phyloP scores from a whole-genome alignment of 2,329 filamentous ascomycete species.

The Huntiella omanensis region DNA sequence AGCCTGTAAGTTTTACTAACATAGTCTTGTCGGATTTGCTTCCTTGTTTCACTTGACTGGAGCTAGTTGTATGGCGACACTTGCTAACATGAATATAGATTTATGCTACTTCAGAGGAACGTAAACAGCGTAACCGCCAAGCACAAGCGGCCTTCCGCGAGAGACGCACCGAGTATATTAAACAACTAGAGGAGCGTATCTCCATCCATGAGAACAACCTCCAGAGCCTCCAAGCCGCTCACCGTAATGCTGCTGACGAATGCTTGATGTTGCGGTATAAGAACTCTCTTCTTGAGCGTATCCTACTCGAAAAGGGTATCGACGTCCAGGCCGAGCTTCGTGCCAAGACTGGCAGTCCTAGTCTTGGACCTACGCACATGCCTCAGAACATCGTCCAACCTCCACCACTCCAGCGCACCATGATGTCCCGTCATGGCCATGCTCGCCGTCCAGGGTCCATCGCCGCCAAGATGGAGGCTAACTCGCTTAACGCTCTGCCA shows the following conservation, averaged over 20 bases:
- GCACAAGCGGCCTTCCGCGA: conserved; percentile 95
- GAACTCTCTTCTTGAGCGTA: conserved; percentile 87
- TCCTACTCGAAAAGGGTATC: conserved; percentile 92
- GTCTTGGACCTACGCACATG: conserved; percentile 50
- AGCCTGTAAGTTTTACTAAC: conserved; percentile 57
- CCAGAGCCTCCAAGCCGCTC: conserved; percentile 80
- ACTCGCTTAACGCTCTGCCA: conserved; percentile 27
- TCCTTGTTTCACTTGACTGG: not conserved
- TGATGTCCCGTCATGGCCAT: conserved; percentile 65
- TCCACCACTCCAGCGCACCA: conserved; percentile 60
- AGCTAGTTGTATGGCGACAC: not conserved
- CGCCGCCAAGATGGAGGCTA: conserved; percentile 48
- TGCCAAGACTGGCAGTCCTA: conserved; percentile 77
- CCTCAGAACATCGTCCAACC: conserved; percentile 51
- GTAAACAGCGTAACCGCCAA: conserved; percentile 92
- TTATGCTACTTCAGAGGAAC: conserved; percentile 95
- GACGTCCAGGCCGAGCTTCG: conserved; percentile 93
- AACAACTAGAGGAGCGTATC: conserved; percentile 93
- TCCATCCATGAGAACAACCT: conserved; percentile 91
- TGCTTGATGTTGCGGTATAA: conserved; percentile 97
- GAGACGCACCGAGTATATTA: conserved; percentile 95
- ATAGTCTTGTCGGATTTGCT: conserved; percentile 7
- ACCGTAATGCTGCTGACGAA: conserved; percentile 86
- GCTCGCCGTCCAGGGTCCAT: conserved; percentile 54
- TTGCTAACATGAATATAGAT: conserved; percentile 37